Evolutionary conservation across 2,329 filamentous ascomycete species (phyloP).

Genomic region (Diaporthe destruens): DNA sequence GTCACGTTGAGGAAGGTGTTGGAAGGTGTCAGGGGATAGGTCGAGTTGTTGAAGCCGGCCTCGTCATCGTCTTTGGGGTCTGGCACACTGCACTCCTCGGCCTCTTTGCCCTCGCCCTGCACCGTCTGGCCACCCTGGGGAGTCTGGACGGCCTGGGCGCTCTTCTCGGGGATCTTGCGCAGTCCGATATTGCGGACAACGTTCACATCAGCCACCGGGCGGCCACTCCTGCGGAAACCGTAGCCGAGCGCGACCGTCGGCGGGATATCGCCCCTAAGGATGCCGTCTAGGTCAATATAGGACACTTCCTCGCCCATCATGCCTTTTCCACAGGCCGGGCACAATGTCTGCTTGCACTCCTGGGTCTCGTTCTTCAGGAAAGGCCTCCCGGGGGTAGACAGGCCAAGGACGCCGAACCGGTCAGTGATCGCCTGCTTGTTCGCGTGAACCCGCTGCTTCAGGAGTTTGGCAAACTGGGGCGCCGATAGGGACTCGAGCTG

Average conservation of each 20-base stretch:
- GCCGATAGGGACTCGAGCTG: constrained; percentile 60
- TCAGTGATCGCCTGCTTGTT: constrained; percentile 42
- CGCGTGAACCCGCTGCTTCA: constrained; percentile 62
- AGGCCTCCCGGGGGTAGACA: constrained; percentile 15
- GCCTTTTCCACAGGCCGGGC: constrained; percentile 61
- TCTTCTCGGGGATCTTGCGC: constrained; percentile 1
- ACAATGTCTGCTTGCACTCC: constrained; percentile 66
- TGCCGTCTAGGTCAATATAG: constrained; percentile 63
- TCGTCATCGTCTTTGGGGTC: constrained; percentile 1
- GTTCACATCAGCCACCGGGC: constrained; percentile 58
- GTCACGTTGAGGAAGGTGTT: constrained; percentile 9
- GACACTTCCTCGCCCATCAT: constrained; percentile 55
- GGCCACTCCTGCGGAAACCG: constrained; percentile 61
- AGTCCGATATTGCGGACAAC: constrained; percentile 57
- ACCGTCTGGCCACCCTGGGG: not conserved
- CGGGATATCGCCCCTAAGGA: constrained; percentile 63
- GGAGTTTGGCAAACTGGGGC: constrained; percentile 60
- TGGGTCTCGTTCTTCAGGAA: constrained; percentile 44
- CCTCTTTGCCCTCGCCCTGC: not conserved
- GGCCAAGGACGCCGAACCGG: constrained; percentile 13
- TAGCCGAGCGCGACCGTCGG: constrained; percentile 64
- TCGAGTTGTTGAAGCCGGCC: not conserved
- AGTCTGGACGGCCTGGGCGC: not conserved
- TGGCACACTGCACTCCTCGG: not conserved
- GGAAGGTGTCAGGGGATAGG: constrained; percentile 17